Evolutionary conservation across 2,329 filamentous ascomycete genomes (phyloP).

Genomic region (Aphanoascus verrucosus): DNA sequence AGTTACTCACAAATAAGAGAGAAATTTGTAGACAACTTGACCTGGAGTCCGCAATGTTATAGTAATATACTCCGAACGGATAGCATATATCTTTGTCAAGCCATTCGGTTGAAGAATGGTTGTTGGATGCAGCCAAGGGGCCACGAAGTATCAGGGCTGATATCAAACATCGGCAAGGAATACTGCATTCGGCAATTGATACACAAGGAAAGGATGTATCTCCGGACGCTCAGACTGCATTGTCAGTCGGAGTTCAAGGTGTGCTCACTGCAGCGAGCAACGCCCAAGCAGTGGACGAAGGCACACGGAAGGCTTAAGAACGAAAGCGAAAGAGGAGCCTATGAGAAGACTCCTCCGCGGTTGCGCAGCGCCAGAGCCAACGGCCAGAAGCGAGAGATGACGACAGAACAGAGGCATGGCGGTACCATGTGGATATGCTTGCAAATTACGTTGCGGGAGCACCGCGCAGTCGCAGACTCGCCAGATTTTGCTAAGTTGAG

Average conservation of each 20-base stretch:
- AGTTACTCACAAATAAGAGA: conserved; percentile 10
- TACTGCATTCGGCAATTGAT: conserved; percentile 5
- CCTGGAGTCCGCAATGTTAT: not conserved
- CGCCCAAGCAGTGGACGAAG: not conserved
- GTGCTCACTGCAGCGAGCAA: not conserved
- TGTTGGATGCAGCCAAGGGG: not conserved
- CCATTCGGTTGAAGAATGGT: not conserved
- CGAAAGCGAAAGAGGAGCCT: conserved; percentile 6
- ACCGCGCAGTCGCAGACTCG: conserved; percentile 13
- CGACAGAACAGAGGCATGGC: conserved; percentile 4
- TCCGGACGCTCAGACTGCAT: not conserved
- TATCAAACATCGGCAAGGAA: conserved; percentile 10
- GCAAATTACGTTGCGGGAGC: conserved; percentile 9
- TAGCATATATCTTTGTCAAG: not conserved
- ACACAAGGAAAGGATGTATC: not conserved
- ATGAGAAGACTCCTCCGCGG: not conserved
- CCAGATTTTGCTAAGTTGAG: conserved; percentile 20
- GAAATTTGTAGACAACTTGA: not conserved
- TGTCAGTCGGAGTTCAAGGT: not conserved
- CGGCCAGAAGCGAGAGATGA: conserved; percentile 12
- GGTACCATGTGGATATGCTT: conserved; percentile 7
- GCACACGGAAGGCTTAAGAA: conserved; percentile 3
- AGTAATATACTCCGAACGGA: not conserved
- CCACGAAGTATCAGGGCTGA: not conserved
- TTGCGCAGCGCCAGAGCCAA: not conserved